Percentiles rank a stretch among this genome's conserved stretches.
These are phyloP conservation scores for Spatholobus suberectus DNA, from an alignment of 306 rosid genomes.

Conservation along the genomic window DNA sequence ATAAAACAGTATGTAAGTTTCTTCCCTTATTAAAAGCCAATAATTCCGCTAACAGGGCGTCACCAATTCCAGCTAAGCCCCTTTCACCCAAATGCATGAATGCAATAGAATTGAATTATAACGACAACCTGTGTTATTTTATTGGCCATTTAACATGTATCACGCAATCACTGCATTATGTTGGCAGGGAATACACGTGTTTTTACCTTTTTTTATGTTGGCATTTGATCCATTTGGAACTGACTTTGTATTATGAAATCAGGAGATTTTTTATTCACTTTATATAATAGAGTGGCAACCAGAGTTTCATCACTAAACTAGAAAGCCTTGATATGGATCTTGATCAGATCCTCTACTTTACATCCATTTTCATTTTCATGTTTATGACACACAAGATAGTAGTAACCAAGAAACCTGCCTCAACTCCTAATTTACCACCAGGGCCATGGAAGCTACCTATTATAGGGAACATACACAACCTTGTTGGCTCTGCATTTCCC, in stretches of 20 bases:
- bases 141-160: neutral
- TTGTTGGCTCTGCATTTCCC: conserved; percentile 23
- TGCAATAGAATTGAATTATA: too few species aligned
- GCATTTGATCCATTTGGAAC: neutral
- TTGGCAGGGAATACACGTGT: too few species aligned
- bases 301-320: neutral
- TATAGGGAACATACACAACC: conserved; percentile 42
- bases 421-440: conserved; percentile 44
- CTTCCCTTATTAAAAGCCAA: too few species aligned
- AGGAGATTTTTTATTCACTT: neutral
- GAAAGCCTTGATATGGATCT: conserved; percentile 6
- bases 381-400: neutral
- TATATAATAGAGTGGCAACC: too few species aligned
- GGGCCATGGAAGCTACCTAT: conserved; percentile 53
- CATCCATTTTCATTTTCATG: conserved; percentile 7
- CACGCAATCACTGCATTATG: neutral
- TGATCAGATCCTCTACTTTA: conserved; percentile 1
- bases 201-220: too few species aligned
- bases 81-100: neutral
- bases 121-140: neutral
- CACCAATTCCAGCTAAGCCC: neutral
- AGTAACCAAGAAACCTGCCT: conserved; percentile 7
- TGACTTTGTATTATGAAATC: neutral
- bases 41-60: too few species aligned
- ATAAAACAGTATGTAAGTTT: too few species aligned